Evolutionary conservation across 2,329 filamentous ascomycete species (phyloP).

Genomic region (Aspergillus uvarum): DNA sequence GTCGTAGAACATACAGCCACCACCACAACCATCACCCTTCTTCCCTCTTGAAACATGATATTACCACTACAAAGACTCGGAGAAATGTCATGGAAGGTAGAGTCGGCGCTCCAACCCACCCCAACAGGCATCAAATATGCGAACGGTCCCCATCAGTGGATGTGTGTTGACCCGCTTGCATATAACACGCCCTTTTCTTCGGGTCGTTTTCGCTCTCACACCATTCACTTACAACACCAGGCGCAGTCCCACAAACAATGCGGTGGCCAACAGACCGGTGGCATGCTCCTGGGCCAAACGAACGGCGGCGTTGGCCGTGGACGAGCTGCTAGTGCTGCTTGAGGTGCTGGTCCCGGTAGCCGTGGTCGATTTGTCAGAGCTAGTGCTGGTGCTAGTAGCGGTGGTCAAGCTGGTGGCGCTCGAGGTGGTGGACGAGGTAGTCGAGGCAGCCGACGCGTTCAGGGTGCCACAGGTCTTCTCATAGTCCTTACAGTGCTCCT

Average conservation of each 20-base stretch:
- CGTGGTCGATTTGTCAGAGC: slow-evolving; percentile 23
- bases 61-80: background rate
- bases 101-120: too few species aligned
- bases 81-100: background rate
- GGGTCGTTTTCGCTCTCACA: background rate
- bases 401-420: slow-evolving; percentile 5
- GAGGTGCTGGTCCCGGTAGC: slow-evolving; percentile 33
- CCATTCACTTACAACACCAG: slow-evolving; percentile 52
- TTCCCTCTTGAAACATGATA: background rate
- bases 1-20: slow-evolving; percentile 8
- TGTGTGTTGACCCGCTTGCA: background rate
- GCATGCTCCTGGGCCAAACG: slow-evolving; percentile 51
- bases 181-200: background rate
- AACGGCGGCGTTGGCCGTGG: slow-evolving; percentile 46
- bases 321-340: slow-evolving; percentile 23
- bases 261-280: slow-evolving; percentile 53
- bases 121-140: too few species aligned
- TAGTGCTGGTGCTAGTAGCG: slow-evolving; percentile 19
- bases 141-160: background rate
- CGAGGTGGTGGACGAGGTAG: slow-evolving; percentile 28
- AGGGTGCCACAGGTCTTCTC: slow-evolving; percentile 53
- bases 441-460: slow-evolving; percentile 41
- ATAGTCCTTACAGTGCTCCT: slow-evolving; percentile 48
- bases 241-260: slow-evolving; percentile 57
- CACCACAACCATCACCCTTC: background rate